These are phyloP conservation scores for Xylaria digitata DNA, from an alignment of 2,329 filamentous ascomycete genomes.

Conservation along the genomic window DNA sequence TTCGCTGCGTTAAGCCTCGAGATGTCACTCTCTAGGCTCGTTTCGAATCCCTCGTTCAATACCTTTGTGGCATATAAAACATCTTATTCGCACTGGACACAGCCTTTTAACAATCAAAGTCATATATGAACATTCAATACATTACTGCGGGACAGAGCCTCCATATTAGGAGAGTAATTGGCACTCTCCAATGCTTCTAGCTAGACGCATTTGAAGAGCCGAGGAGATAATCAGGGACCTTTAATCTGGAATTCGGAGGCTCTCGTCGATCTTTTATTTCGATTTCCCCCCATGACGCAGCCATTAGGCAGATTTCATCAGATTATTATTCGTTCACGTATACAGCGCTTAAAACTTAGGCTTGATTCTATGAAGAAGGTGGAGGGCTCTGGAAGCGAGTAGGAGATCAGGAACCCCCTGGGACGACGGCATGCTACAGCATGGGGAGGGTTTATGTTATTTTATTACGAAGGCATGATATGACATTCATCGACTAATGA, in stretches of 20 bases:
- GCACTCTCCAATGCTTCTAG: constrained; percentile 5
- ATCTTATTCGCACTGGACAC: constrained; percentile 6
- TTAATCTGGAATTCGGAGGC: constrained; percentile 9
- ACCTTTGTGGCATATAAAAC: constrained; percentile 10
- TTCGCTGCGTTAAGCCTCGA: constrained; percentile 2
- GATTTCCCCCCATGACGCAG: not conserved
- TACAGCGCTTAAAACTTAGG: constrained; percentile 28
- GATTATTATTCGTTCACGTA: constrained; percentile 17
- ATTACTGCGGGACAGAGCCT: constrained; percentile 19
- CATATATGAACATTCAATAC: not conserved
- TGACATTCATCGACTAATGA: constrained; percentile 17
- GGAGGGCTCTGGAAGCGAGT: constrained; percentile 32
- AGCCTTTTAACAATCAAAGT: not conserved
- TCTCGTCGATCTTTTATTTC: constrained; percentile 7
- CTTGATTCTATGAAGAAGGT: constrained; percentile 15
- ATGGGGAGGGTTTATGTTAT: constrained; percentile 6
- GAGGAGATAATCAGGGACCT: constrained; percentile 10
- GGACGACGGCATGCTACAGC: not conserved
- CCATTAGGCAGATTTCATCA: constrained; percentile 1
- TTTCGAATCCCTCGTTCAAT: not conserved
- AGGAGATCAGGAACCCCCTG: not conserved
- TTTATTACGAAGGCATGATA: constrained; percentile 33
- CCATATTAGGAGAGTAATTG: not conserved
- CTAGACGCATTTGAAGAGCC: constrained; percentile 1
- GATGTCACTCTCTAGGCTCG: not conserved